Conservation (phyloP, 176 grass and related monocot species). For the Carex kokanica region DNA sequence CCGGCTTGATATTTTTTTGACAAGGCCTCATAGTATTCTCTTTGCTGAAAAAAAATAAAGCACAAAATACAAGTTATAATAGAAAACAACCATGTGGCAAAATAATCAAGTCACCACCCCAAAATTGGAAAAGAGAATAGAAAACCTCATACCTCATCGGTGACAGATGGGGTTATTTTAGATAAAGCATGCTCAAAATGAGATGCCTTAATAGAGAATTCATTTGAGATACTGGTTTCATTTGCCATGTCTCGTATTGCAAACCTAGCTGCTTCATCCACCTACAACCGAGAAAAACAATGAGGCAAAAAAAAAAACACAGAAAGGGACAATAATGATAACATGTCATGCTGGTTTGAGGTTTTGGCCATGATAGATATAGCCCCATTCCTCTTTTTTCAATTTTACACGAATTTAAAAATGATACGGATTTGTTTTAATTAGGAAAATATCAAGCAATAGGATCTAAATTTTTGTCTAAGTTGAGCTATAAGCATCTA, state of each 20-base stretch:
- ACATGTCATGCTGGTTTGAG: background rate
- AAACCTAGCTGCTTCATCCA: conserved; percentile 79
- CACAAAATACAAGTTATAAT: background rate
- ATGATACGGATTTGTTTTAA: background rate
- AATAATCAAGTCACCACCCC: background rate
- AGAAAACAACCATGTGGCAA: background rate
- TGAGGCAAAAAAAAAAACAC: background rate
- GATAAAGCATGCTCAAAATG: conserved; percentile 63
- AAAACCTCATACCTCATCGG: conserved; percentile 45
- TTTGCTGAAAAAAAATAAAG: conserved; percentile 38
- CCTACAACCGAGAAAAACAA: conserved; percentile 28
- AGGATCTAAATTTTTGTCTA: background rate
- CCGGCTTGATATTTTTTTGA: conserved; percentile 43
- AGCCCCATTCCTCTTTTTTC: background rate
- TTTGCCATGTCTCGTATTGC: conserved; percentile 41
- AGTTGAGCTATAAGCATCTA: background rate
- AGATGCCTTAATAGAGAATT: conserved; percentile 34
- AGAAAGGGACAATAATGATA: background rate
- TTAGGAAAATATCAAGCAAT: background rate
- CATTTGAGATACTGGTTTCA: conserved; percentile 33
- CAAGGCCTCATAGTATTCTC: conserved; percentile 42
- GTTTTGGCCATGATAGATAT: background rate
- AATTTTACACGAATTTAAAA: background rate
- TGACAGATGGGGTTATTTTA: conserved; percentile 65
- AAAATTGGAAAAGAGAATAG: background rate